Percentiles rank a stretch among this genome's conserved stretches.
phyloP scores from a whole-genome alignment of 225 moss, liverwort and hornwort species.

The Anthoceros angustus region DNA sequence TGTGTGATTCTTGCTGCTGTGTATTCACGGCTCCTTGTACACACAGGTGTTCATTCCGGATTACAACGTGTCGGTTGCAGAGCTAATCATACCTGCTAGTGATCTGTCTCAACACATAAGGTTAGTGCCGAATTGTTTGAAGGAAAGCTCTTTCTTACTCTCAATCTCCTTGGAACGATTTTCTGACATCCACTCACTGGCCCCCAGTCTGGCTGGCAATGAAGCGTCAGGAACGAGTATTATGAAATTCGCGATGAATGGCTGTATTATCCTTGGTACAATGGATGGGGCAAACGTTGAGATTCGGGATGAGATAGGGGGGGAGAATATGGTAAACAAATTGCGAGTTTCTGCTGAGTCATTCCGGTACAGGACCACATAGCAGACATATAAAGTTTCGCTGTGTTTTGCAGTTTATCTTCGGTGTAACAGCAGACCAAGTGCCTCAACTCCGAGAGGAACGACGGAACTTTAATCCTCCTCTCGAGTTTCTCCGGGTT shows the following conservation, averaged over 20 bases:
- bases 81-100: conserved; percentile 76
- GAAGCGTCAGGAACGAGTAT: conserved; percentile 94
- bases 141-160: background rate
- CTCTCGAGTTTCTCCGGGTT: background rate
- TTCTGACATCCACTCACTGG: background rate
- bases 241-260: conserved; percentile 93
- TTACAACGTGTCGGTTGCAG: conserved; percentile 86
- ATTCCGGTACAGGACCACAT: background rate
- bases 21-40: background rate
- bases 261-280: conserved; percentile 63
- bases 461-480: conserved; percentile 17
- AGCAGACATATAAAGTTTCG: background rate
- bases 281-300: conserved; percentile 79
- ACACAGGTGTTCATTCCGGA: conserved; percentile 78
- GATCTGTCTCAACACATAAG: conserved; percentile 89
- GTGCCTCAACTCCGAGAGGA: conserved; percentile 51
- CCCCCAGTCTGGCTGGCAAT: conserved; percentile 51
- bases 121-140: background rate
- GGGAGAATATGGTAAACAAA: conserved; percentile 33
- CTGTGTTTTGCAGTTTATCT: conserved; percentile 27
- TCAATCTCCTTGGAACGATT: background rate
- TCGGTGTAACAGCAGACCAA: conserved; percentile 53
- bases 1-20: too few relatives aligned
- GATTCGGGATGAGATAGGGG: conserved; percentile 57
- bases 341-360: background rate